These are phyloP conservation scores for Xanthoparmelia taractica DNA, from an alignment of 495 filamentous ascomycete species.

Conservation along the genomic window DNA sequence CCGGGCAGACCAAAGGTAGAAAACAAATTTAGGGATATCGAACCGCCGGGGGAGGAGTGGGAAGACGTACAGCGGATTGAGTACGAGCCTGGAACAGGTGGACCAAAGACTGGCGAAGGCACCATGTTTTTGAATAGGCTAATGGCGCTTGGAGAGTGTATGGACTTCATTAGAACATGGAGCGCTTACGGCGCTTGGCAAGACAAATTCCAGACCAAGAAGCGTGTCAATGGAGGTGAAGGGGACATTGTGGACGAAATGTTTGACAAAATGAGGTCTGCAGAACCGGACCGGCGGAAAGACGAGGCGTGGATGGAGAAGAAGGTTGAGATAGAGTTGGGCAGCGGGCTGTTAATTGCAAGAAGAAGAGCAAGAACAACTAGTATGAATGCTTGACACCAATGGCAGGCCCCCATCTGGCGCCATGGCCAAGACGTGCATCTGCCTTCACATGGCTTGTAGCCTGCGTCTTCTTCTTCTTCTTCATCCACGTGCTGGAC, in stretches of 20 bases:
- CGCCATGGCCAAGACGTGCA: too few relatives aligned
- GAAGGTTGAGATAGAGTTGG: slow-evolving; percentile 20
- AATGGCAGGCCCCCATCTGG: too few relatives aligned
- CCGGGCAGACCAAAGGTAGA: slow-evolving; percentile 50
- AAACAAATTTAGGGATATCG: slow-evolving; percentile 39
- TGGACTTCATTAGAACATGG: slow-evolving; percentile 50
- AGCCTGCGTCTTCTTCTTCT: too few relatives aligned
- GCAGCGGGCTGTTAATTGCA: slow-evolving; percentile 15
- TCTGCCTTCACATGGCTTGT: too few relatives aligned
- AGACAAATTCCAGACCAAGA: slow-evolving; percentile 5
- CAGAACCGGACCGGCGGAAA: slow-evolving; percentile 12
- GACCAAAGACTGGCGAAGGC: slow-evolving; percentile 34
- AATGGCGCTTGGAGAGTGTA: slow-evolving; percentile 47
- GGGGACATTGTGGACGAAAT: slow-evolving; percentile 21
- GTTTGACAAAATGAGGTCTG: slow-evolving; percentile 16
- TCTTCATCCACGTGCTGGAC: too few relatives aligned
- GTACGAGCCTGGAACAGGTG: slow-evolving; percentile 45
- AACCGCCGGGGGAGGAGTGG: slow-evolving; percentile 45
- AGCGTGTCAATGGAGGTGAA: slow-evolving; percentile 5
- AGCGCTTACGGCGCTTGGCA: slow-evolving; percentile 50
- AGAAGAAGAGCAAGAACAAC: too few relatives aligned
- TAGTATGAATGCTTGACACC: too few relatives aligned
- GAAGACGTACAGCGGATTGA: slow-evolving; percentile 44
- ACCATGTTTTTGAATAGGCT: slow-evolving; percentile 44
- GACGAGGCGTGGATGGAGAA: slow-evolving; percentile 12